These are phyloP conservation scores for Russula vinacea DNA, from an alignment of 768 basidiomycete species.

Conservation along the genomic window DNA sequence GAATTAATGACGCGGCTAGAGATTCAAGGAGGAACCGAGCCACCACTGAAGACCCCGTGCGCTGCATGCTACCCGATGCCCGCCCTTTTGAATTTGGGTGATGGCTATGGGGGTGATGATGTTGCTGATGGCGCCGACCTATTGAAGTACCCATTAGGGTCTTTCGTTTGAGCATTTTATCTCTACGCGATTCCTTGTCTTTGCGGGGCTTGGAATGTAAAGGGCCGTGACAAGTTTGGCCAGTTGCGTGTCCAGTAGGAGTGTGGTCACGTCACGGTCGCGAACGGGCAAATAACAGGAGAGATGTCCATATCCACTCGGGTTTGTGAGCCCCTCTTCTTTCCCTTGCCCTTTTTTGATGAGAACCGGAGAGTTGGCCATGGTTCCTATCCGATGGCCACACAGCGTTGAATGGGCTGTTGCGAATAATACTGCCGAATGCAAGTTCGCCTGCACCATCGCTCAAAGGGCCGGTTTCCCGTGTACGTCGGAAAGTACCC, in stretches of 20 bases:
- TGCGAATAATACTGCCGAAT: slow-evolving; percentile 25
- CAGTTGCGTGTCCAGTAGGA: slow-evolving; percentile 43
- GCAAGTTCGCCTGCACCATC: slow-evolving; percentile 23
- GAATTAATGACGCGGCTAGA: slow-evolving; percentile 17
- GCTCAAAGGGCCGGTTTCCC: slow-evolving; percentile 37
- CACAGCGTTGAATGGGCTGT: slow-evolving; percentile 31
- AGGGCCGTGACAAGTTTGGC: slow-evolving; percentile 34
- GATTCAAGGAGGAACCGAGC: slow-evolving; percentile 30
- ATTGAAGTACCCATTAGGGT: slow-evolving; percentile 40
- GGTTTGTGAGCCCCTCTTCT: slow-evolving; percentile 35
- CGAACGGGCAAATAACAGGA: slow-evolving; percentile 52
- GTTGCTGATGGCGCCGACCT: slow-evolving; percentile 41
- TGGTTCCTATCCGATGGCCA: slow-evolving; percentile 27
- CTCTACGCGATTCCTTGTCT: slow-evolving; percentile 58
- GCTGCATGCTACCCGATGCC: slow-evolving; percentile 54
- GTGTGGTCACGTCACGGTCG: slow-evolving; percentile 50
- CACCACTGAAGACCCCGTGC: slow-evolving; percentile 36
- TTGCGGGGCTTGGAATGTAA: slow-evolving; percentile 49
- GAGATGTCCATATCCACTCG: slow-evolving; percentile 42
- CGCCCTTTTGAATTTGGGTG: slow-evolving; percentile 65
- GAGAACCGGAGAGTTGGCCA: slow-evolving; percentile 29
- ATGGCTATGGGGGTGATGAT: slow-evolving; percentile 55
- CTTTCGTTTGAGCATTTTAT: slow-evolving; percentile 62
- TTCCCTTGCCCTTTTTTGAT: slow-evolving; percentile 35
- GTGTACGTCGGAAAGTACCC: slow-evolving; percentile 65